These are phyloP conservation scores for Phytophthora pinifolia DNA, from an alignment of 352 stramenopile species.

Conservation along the genomic window DNA sequence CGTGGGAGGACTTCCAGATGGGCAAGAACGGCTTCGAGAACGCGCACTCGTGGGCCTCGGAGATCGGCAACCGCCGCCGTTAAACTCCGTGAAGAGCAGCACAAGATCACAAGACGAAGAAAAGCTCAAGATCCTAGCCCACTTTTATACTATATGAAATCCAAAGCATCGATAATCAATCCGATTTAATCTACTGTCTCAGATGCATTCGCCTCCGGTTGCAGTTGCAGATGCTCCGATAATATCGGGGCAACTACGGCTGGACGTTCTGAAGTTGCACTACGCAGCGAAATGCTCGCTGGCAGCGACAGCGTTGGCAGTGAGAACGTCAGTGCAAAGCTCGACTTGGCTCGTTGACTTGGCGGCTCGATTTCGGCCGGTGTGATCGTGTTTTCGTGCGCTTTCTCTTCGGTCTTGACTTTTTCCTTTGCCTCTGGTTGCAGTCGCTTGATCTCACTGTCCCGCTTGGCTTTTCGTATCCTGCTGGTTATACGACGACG, in stretches of 20 bases:
- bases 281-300: slow-evolving; percentile 3
- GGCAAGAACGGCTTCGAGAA: slow-evolving; percentile 73
- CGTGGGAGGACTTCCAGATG: slow-evolving; percentile 47
- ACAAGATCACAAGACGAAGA: not conserved
- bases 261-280: slow-evolving; percentile 11
- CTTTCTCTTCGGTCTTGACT: not conserved
- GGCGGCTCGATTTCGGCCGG: not conserved
- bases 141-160: slow-evolving; percentile 11
- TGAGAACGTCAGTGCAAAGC: slow-evolving; percentile 3
- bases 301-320: slow-evolving; percentile 7
- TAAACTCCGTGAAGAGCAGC: not conserved
- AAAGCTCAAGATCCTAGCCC: not conserved
- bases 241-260: slow-evolving; percentile 22
- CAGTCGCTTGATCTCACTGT: slow-evolving; percentile 8
- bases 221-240: slow-evolving; percentile 29
- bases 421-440: not conserved
- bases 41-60: slow-evolving; percentile 43
- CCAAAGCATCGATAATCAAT: too few species aligned
- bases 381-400: slow-evolving; percentile 5
- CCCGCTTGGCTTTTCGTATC: slow-evolving; percentile 16
- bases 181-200: not conserved
- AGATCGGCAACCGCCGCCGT: slow-evolving; percentile 44
- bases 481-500: slow-evolving; percentile 18
- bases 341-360: slow-evolving; percentile 3
- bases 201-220: slow-evolving; percentile 27